phyloP scores from a whole-genome alignment of 148 eudicot genomes.

The Pouteria glomerata region DNA sequence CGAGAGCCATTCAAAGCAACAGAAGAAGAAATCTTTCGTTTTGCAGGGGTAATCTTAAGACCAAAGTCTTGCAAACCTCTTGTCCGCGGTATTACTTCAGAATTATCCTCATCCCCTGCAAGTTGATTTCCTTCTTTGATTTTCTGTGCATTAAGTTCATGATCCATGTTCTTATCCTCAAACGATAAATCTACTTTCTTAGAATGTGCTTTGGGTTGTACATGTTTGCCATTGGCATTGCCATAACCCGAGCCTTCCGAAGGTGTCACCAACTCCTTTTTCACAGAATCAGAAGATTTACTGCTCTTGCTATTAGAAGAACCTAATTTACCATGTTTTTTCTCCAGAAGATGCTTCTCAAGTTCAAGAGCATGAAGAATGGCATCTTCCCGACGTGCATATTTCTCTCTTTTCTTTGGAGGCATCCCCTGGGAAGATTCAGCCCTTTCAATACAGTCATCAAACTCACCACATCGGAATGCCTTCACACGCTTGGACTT shows the following conservation, averaged over 20 bases:
- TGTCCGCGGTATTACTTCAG: constrained; percentile 30
- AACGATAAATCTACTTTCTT: constrained; percentile 29
- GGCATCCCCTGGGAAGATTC: constrained; percentile 84
- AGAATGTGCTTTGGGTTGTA: constrained; percentile 25
- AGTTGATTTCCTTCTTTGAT: constrained; percentile 29
- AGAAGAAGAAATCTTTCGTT: constrained; percentile 28
- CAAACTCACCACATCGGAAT: constrained; percentile 96
- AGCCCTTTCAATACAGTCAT: constrained; percentile 91
- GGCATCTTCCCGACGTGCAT: constrained; percentile 97
- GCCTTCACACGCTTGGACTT: constrained; percentile 98
- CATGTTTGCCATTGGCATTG: constrained; percentile 45
- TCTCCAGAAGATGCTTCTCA: constrained; percentile 68
- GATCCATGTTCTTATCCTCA: constrained; percentile 26
- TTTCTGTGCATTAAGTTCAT: constrained; percentile 20
- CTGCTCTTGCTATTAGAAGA: constrained; percentile 27
- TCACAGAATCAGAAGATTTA: constrained; percentile 36
- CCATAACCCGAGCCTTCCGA: constrained; percentile 36
- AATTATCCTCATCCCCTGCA: constrained; percentile 33
- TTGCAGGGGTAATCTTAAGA: constrained; percentile 30
- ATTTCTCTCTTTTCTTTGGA: constrained; percentile 92
- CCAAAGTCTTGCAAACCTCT: constrained; percentile 56
- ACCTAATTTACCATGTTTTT: constrained; percentile 49
- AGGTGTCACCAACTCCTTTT: constrained; percentile 31
- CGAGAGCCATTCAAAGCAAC: constrained; percentile 29
- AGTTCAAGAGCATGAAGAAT: constrained; percentile 95